These are phyloP conservation scores for Cladobotryum mycophilum DNA, from an alignment of 2,329 filamentous ascomycete genomes.

Conservation along the genomic window DNA sequence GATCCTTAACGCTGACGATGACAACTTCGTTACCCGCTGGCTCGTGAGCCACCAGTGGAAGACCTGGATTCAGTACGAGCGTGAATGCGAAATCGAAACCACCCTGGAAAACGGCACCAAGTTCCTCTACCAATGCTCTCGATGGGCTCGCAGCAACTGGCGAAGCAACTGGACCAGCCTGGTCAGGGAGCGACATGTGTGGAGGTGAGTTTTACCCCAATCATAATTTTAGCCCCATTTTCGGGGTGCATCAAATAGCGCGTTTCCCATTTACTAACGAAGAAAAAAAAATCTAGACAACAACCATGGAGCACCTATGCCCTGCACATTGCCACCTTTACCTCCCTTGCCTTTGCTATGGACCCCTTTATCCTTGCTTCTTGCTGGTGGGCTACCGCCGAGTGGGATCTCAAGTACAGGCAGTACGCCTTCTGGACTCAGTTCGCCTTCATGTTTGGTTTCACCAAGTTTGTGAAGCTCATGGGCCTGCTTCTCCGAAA, in stretches of 20 bases:
- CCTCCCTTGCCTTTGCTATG: slow-evolving; percentile 73
- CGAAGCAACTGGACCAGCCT: slow-evolving; percentile 91
- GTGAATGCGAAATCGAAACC: slow-evolving; percentile 84
- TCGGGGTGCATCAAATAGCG: slow-evolving; percentile 5
- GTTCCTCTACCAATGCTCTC: slow-evolving; percentile 86
- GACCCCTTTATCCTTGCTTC: slow-evolving; percentile 68
- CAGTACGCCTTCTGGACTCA: slow-evolving; percentile 54
- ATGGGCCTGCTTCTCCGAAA: slow-evolving; percentile 80
- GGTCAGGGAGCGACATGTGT: slow-evolving; percentile 74
- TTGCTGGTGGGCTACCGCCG: slow-evolving; percentile 61
- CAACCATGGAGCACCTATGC: slow-evolving; percentile 94
- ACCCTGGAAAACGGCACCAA: slow-evolving; percentile 84
- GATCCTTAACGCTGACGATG: slow-evolving; percentile 91
- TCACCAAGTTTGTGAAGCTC: slow-evolving; percentile 88
- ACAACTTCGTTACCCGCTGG: slow-evolving; percentile 98
- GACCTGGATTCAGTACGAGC: slow-evolving; percentile 91
- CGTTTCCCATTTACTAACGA: slow-evolving; percentile 17
- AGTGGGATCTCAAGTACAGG: slow-evolving; percentile 50
- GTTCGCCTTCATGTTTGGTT: slow-evolving; percentile 67
- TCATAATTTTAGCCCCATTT: not conserved
- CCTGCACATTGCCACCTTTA: slow-evolving; percentile 86
- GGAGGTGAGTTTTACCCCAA: slow-evolving; percentile 61
- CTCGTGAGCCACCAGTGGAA: slow-evolving; percentile 88
- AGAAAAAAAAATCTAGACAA: slow-evolving; percentile 48
- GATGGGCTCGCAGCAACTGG: slow-evolving; percentile 98